phyloP scores from a whole-genome alignment of 2,329 filamentous ascomycete species.

The Zelopaecilomyces penicillatus region DNA sequence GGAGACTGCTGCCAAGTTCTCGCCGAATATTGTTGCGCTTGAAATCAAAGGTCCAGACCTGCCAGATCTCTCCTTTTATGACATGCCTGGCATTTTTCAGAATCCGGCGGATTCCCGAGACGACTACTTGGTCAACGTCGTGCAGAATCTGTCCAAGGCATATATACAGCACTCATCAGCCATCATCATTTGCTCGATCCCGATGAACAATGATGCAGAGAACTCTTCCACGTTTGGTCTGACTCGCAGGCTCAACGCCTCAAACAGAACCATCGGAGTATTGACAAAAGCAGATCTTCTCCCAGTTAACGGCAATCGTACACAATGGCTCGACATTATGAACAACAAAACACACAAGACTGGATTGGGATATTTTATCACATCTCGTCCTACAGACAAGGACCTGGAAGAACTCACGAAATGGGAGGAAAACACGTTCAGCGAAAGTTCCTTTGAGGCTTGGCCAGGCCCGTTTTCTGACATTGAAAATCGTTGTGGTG shows the following conservation, averaged over 20 bases:
- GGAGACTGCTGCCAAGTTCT: constrained; percentile 57
- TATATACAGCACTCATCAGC: constrained; percentile 64
- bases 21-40: constrained; percentile 71
- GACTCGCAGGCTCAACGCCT: constrained; percentile 49
- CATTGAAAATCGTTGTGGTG: constrained; percentile 43
- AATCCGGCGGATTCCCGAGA: constrained; percentile 57
- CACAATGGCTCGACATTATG: constrained; percentile 58
- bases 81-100: constrained; percentile 75
- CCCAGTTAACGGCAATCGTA: constrained; percentile 36
- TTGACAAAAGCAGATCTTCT: constrained; percentile 79
- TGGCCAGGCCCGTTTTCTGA: constrained; percentile 43
- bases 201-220: constrained; percentile 70
- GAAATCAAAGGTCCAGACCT: constrained; percentile 65
- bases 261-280: constrained; percentile 59
- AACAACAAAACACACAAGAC: constrained; percentile 52
- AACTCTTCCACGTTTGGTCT: constrained; percentile 64
- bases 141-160: constrained; percentile 59
- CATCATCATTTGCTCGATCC: constrained; percentile 67
- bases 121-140: constrained; percentile 60
- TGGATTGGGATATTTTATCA: constrained; percentile 71
- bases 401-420: constrained; percentile 42
- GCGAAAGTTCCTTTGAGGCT: constrained; percentile 23
- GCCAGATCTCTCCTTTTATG: constrained; percentile 72
- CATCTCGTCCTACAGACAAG: constrained; percentile 55
- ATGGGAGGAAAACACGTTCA: constrained; percentile 47